Conservation (phyloP, 139 green algal species). For the Zygnema circumcarinatum region DNA sequence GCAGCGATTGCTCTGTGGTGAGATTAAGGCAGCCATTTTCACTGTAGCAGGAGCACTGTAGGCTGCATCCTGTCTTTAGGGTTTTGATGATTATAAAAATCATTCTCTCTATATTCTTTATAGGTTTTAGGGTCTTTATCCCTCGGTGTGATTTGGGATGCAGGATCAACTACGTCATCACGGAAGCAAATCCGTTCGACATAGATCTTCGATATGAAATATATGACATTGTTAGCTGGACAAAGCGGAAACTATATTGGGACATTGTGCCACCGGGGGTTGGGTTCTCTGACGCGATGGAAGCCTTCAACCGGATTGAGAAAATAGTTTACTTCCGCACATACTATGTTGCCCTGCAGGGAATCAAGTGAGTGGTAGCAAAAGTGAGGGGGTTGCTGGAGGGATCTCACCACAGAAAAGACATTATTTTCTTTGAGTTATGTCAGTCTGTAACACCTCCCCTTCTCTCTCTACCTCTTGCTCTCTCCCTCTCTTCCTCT, state of each 20-base stretch:
- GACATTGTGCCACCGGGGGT: not conserved
- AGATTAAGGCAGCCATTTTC: no score
- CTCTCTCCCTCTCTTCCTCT: not conserved
- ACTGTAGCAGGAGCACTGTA: no score
- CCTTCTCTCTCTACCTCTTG: not conserved
- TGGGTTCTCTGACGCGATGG: slow-evolving; percentile 17
- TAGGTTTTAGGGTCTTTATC: no score
- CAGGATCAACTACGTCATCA: not conserved
- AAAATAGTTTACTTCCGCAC: slow-evolving; percentile 16
- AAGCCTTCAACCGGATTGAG: not conserved
- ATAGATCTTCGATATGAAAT: not conserved
- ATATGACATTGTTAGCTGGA: not conserved
- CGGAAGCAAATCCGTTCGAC: not conserved
- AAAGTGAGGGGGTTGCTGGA: not conserved
- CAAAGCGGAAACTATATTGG: not conserved
- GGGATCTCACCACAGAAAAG: not conserved
- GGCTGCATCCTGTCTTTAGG: no score
- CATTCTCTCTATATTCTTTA: no score
- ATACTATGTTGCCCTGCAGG: slow-evolving; percentile 32
- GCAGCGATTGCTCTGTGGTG: not conserved
- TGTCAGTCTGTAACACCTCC: not conserved
- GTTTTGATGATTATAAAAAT: no score
- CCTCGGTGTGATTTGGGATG: not conserved
- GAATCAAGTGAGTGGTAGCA: slow-evolving; percentile 22
- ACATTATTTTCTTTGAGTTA: not conserved